A percentile compares a stretch with the other conserved stretches of the same genome.
Conservation (phyloP, 345 rosid genomes). For the Limnanthes douglasii region DNA sequence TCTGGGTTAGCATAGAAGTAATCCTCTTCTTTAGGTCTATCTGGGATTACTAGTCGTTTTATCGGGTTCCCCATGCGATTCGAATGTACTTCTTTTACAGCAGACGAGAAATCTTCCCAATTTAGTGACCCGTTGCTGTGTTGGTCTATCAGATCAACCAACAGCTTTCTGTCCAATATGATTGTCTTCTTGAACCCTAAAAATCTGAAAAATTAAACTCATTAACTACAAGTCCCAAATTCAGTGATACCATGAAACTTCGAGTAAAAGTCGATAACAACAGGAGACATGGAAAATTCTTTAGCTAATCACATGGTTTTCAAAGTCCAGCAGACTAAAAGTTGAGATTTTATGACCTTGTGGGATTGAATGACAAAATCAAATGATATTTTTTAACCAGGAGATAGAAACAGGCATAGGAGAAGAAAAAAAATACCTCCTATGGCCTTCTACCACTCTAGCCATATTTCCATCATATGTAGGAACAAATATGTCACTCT, state of each 20-base stretch:
- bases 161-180: slow-evolving; percentile 51
- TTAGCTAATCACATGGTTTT: no score
- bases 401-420: neutral
- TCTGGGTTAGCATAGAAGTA: slow-evolving; percentile 91
- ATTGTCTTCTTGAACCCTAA: slow-evolving; percentile 85
- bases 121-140: slow-evolving; percentile 36
- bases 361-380: neutral
- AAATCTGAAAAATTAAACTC: slow-evolving; percentile 40
- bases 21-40: slow-evolving; percentile 85
- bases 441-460: slow-evolving; percentile 97
- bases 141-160: slow-evolving; percentile 77
- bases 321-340: slow-evolving; percentile 1
- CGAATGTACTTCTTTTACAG: slow-evolving; percentile 62
- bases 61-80: slow-evolving; percentile 58
- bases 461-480: slow-evolving; percentile 99
- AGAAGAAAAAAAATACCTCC: slow-evolving; percentile 43
- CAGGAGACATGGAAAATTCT: no score
- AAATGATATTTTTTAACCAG: neutral
- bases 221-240: slow-evolving; percentile 1
- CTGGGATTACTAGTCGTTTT: slow-evolving; percentile 50
- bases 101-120: slow-evolving; percentile 73
- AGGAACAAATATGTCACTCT: slow-evolving; percentile 91
- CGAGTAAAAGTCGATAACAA: no score
- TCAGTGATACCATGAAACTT: no score
- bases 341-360: neutral